Evolutionary conservation across 192 early-diverging fungal genomes (phyloP).

Genomic region (Dimargaris cristalligena): DNA sequence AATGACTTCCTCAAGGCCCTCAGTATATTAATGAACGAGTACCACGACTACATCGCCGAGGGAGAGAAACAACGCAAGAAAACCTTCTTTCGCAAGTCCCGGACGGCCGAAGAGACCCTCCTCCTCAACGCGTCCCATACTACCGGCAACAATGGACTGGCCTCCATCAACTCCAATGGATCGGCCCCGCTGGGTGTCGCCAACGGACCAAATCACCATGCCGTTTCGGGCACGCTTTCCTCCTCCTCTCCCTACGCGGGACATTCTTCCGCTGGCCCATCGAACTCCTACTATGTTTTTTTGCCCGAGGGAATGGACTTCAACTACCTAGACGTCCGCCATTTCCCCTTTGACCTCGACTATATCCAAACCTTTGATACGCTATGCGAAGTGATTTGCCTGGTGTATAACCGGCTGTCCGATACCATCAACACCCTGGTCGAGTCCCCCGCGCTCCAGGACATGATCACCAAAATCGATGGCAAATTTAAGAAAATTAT

Average conservation of each 20-base stretch:
- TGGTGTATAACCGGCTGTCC: constrained; percentile 36
- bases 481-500: constrained; percentile 50
- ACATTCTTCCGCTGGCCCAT: neutral
- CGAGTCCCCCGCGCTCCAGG: constrained; percentile 34
- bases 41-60: constrained; percentile 26
- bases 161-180: neutral
- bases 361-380: constrained; percentile 52
- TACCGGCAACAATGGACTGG: neutral
- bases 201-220: neutral
- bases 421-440: constrained; percentile 22
- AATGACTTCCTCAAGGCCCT: constrained; percentile 45
- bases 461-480: constrained; percentile 47
- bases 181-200: neutral
- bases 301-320: constrained; percentile 4
- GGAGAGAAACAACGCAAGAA: constrained; percentile 16
- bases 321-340: neutral
- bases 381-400: constrained; percentile 39
- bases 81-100: constrained; percentile 28
- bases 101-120: constrained; percentile 19
- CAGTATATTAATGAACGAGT: constrained; percentile 40
- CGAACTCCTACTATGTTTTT: neutral
- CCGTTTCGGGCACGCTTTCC: neutral
- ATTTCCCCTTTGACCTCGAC: constrained; percentile 40
- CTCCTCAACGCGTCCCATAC: neutral
- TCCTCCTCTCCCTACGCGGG: neutral